Base-by-base conservation (phyloP, 2,329 filamentous ascomycete genomes). In the Delphinella strobiligena region DNA sequence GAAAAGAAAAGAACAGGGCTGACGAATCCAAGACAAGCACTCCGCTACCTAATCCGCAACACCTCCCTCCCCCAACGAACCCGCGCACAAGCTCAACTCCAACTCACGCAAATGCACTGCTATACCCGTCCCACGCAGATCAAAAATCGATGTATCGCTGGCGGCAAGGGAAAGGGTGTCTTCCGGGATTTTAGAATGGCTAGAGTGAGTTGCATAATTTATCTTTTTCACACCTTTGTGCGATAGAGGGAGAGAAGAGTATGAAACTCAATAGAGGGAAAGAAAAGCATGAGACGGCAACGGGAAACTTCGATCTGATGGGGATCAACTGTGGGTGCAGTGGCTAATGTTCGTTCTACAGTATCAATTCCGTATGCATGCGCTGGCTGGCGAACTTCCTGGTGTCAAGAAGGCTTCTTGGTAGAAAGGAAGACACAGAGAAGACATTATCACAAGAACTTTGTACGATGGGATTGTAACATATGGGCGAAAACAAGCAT, bases 331-430 rank as follows among this genome's bases (percentile, higher is more conserved):
- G n/a, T n/a, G n/a, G n/a, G 34, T 31, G 44, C 40, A 38, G 39
- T 33, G 22, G 22, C 22, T 27, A 27, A 27, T 27, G 12, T 7
- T 27, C 12, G 48, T 31, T 49, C 19, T 50, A 17, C 54, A 96
- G 89, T 98, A 74, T 62, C 86, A 89, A 67, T 98, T 98, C 68
- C 77, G 91, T 60, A 69, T 91, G 64, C 80, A 94, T 61, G 91
- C 91, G 14, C 66, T 95, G 47, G 80, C 74, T 22, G 91, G 91
- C 37, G 77, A 85, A 45, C 60, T 98, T 38, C 89, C 91, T 0
- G 91, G 91, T 53, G 91, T 98, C 40, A 86, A 80, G 72, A 93
- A 93, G 70, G 91, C 91, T 36, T 93, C 84, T 63, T 98, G 91
- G 91, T 98, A 54, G 42, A 41, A 17, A n/a, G 27, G 18, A 19